These are phyloP conservation scores for Leishmania lainsoni DNA, from an alignment of 208 protist species.

Conservation along the genomic window DNA sequence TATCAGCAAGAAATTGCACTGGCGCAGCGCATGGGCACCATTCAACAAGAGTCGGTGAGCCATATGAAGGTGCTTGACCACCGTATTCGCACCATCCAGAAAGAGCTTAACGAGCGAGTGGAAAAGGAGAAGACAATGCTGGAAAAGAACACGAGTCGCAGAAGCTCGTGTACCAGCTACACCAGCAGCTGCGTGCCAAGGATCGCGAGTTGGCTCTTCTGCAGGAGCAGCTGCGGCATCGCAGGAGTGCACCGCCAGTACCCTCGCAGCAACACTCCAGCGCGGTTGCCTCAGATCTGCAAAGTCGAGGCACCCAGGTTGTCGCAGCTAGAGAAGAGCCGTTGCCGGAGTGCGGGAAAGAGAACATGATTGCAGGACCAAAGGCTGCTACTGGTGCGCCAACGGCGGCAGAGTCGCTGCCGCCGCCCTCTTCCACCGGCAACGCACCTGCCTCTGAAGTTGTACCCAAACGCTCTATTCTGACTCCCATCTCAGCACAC, in stretches of 20 bases:
- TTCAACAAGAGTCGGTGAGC: slow-evolving; percentile 75
- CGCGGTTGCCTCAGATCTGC: neutral
- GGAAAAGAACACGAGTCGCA: slow-evolving; percentile 72
- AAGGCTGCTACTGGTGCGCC: neutral
- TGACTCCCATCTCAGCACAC: slow-evolving; percentile 22
- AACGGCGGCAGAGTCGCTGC: neutral
- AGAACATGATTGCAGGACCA: neutral
- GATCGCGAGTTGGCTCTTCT: slow-evolving; percentile 73
- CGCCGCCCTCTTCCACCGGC: neutral
- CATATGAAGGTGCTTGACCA: slow-evolving; percentile 64
- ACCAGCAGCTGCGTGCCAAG: slow-evolving; percentile 68
- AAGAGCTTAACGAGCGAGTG: slow-evolving; percentile 70
- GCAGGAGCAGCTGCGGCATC: slow-evolving; percentile 35
- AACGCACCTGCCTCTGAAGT: neutral
- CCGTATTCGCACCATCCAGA: slow-evolving; percentile 70
- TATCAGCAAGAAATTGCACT: slow-evolving; percentile 82
- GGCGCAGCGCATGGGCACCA: slow-evolving; percentile 77
- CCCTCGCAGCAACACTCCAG: neutral
- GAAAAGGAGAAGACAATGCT: slow-evolving; percentile 67
- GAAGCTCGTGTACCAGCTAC: slow-evolving; percentile 68
- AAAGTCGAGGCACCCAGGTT: slow-evolving; percentile 53
- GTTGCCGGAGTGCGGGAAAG: slow-evolving; percentile 7
- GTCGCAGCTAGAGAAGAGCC: slow-evolving; percentile 20
- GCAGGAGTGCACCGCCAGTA: neutral
- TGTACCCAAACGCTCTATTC: neutral